Evolutionary conservation across 2,329 filamentous ascomycete genomes (phyloP).

Genomic region (Neofusicoccum sp.): DNA sequence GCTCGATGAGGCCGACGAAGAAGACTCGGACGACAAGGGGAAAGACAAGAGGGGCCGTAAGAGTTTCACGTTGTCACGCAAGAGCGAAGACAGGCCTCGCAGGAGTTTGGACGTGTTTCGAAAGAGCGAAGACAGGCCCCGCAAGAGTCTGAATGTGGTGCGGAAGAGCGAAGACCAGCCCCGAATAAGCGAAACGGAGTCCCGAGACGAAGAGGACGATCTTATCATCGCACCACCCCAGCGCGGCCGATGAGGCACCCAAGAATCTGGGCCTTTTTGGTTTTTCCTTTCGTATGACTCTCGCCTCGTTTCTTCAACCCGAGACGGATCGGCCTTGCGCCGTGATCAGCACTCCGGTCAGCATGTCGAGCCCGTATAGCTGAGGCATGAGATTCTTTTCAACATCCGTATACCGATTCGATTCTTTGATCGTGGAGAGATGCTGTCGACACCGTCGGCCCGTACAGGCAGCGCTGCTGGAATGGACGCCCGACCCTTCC

Average conservation of each 20-base stretch:
- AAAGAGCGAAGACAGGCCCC: background rate
- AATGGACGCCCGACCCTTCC: background rate
- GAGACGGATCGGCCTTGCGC: background rate
- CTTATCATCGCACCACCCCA: background rate
- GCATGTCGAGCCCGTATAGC: no score
- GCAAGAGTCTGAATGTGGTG: background rate
- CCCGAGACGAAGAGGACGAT: background rate
- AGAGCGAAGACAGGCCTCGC: background rate
- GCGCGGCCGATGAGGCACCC: background rate
- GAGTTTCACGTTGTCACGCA: slow-evolving; percentile 1
- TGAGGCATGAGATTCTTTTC: no score
- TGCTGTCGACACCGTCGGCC: background rate
- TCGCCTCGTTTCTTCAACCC: background rate
- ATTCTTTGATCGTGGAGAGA: background rate
- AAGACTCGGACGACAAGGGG: background rate
- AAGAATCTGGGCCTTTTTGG: background rate
- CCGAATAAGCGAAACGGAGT: slow-evolving; percentile 1
- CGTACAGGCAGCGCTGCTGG: background rate
- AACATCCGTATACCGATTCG: background rate
- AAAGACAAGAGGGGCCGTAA: background rate
- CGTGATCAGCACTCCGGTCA: no score
- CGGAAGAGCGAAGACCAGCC: background rate
- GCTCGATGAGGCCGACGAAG: slow-evolving; percentile 5
- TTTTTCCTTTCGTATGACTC: background rate
- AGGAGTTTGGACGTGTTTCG: slow-evolving; percentile 5